These are phyloP conservation scores for Sporothrix sp. DNA, from an alignment of 2,329 filamentous ascomycete species.

Conservation along the genomic window DNA sequence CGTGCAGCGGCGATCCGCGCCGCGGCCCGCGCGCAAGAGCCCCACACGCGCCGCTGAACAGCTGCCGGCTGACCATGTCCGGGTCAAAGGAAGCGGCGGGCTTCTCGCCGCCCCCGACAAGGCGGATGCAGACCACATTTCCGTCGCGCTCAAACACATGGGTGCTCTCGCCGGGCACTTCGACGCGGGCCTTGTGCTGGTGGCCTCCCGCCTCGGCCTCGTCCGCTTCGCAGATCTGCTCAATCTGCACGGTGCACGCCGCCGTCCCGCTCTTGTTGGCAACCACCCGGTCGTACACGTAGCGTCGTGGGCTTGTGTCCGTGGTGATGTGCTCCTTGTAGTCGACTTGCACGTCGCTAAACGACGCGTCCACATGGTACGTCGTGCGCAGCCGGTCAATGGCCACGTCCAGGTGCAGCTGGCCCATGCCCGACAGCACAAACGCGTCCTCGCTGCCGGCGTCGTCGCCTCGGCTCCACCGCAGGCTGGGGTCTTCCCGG, in stretches of 20 bases:
- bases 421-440: constrained; percentile 90
- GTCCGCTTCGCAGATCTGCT: constrained; percentile 39
- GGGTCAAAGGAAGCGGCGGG: constrained; percentile 34
- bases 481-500: constrained; percentile 84
- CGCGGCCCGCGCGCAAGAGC: constrained; percentile 78
- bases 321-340: constrained; percentile 74
- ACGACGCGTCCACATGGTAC: constrained; percentile 76
- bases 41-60: constrained; percentile 72
- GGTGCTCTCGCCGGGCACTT: not conserved
- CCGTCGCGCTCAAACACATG: constrained; percentile 45
- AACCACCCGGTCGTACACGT: constrained; percentile 67
- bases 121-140: constrained; percentile 55
- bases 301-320: constrained; percentile 46
- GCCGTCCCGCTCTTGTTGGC: constrained; percentile 73
- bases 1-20: constrained; percentile 70
- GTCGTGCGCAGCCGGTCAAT: constrained; percentile 79
- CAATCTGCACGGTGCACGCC: constrained; percentile 58
- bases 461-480: constrained; percentile 72
- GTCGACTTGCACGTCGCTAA: constrained; percentile 88
- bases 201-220: not conserved
- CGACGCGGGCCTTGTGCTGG: not conserved
- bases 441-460: constrained; percentile 66
- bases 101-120: constrained; percentile 29
- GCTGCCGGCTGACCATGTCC: constrained; percentile 44
- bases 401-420: constrained; percentile 89